Conservation (phyloP, 768 basidiomycete genomes). For the Leccinellum luteum region DNA sequence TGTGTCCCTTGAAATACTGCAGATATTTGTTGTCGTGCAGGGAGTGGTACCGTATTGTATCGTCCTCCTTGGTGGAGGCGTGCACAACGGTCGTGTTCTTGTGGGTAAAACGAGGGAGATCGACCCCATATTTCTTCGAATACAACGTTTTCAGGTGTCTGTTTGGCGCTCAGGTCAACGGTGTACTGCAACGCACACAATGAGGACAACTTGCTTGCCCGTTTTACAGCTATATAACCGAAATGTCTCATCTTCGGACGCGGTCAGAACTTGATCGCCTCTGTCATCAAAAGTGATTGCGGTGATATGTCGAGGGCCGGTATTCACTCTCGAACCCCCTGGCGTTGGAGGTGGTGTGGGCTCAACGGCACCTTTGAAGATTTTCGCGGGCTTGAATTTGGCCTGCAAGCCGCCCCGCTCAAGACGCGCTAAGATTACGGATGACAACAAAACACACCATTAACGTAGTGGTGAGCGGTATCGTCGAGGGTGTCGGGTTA, state of each 20-base stretch:
- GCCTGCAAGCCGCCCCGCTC: conserved; percentile 38
- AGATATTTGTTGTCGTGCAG: conserved; percentile 96
- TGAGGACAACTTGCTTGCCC: conserved; percentile 78
- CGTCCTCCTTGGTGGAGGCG: conserved; percentile 93
- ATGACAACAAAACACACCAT: conserved; percentile 42
- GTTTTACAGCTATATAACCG: conserved; percentile 83
- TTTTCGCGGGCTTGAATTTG: conserved; percentile 84
- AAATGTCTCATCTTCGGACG: conserved; percentile 91
- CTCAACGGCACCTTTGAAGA: conserved; percentile 80
- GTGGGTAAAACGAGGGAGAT: conserved; percentile 93
- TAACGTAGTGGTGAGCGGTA: conserved; percentile 45
- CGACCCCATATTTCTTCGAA: conserved; percentile 97
- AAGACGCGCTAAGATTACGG: background rate
- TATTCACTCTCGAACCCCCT: conserved; percentile 33
- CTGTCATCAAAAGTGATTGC: conserved; percentile 89
- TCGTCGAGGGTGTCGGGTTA: conserved; percentile 30
- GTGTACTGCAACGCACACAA: conserved; percentile 15
- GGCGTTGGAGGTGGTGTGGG: conserved; percentile 47
- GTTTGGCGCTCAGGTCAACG: conserved; percentile 27
- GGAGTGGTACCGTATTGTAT: conserved; percentile 92
- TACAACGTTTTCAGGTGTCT: conserved; percentile 76
- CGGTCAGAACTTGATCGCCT: conserved; percentile 84
- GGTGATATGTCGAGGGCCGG: conserved; percentile 74
- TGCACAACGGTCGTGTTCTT: conserved; percentile 81
- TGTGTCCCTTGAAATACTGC: conserved; percentile 95